Evolutionary conservation across 2,329 filamentous ascomycete species (phyloP), one percentile per base, ranked within the genome.

Genomic region (Boeremia exigua): DNA sequence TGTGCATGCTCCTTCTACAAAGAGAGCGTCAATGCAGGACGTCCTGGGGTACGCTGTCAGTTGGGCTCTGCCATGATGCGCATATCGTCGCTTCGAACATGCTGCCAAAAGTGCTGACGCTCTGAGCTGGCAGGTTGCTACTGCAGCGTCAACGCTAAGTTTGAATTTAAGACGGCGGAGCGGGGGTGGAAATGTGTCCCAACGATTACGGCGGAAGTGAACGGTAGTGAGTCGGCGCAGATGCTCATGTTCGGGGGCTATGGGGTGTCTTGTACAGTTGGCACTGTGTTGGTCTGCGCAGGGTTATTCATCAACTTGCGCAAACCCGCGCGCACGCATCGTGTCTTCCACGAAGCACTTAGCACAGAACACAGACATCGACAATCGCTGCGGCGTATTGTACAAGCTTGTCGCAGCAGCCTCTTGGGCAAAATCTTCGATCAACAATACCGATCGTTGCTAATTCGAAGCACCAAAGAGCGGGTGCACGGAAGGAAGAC

Each of bases 241-340:
- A 2, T 23, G 19, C 19, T 23, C 19, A 23, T 5, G 5, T 5
- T 23, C 19, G 19, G 37, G 46, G 46, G 37, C 46, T 11, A 5
- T 12, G 10, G 11, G n/a, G 12, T 15, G 14, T 48, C 27, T 54
- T 54, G 34, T 52, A 52, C 15, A 23, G 6, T 9, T 3, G n/a
- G n/a, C n/a, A n/a, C n/a, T n/a, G n/a, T n/a, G n/a, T n/a, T n/a
- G 36, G 15, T 11, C 32, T 12, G 27, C 12, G 27, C n/a, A 15
- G 43, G 27, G 53, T 56, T 51, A 48, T 37, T 52, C 43, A 56
- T 33, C 37, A 56, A 56, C 23, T 45, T 48, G 54, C 54, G 48
- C 54, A 56, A 56, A 56, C 6, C 19, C n/a, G 32, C 54, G 54
- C 54, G 44, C 29, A 6, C 34, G 33, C 38, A 23, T 36, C 9